Evolutionary conservation across 805 yeast species (phyloP).

Genomic region (Barnettozyma populi): DNA sequence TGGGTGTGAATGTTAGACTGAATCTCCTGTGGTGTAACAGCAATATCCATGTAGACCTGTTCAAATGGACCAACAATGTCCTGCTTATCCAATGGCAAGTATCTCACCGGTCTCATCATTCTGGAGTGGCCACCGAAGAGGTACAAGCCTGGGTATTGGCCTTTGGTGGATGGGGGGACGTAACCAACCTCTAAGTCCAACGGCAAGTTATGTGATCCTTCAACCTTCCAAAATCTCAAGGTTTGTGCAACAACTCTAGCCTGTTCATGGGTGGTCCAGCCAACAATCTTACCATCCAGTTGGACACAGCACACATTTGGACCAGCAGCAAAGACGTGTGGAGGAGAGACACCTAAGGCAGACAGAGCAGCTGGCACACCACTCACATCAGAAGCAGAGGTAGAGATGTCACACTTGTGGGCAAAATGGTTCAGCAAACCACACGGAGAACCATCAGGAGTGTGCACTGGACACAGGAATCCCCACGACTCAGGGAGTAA

Average conservation of each 20-base stretch:
- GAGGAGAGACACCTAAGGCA: constrained; percentile 75
- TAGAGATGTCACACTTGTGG: constrained; percentile 87
- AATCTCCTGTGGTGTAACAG: constrained; percentile 91
- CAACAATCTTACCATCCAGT: constrained; percentile 85
- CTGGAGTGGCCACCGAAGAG: constrained; percentile 89
- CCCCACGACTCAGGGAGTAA: constrained; percentile 98
- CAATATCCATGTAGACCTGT: constrained; percentile 94
- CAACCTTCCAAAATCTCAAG: constrained; percentile 87
- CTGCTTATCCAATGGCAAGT: constrained; percentile 74
- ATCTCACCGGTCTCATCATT: constrained; percentile 93
- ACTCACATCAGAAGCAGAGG: constrained; percentile 68
- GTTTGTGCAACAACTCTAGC: constrained; percentile 86
- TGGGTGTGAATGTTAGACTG: constrained; percentile 77
- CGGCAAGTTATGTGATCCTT: constrained; percentile 74
- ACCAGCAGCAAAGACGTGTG: constrained; percentile 80
- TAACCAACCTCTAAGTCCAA: constrained; percentile 86
- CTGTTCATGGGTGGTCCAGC: constrained; percentile 90
- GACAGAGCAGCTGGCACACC: constrained; percentile 60
- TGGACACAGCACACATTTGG: constrained; percentile 87
- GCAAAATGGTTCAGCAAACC: constrained; percentile 95
- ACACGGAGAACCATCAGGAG: constrained; percentile 99
- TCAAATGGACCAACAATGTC: constrained; percentile 97
- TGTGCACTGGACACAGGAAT: constrained; percentile 96
- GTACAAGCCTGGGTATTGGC: constrained; percentile 95
- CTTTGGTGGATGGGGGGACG: constrained; percentile 92